A percentile compares a stretch with the other conserved stretches of the same genome.
phyloP scores from a whole-genome alignment of 2,329 filamentous ascomycete species.

The Fusarium xyrophilum region DNA sequence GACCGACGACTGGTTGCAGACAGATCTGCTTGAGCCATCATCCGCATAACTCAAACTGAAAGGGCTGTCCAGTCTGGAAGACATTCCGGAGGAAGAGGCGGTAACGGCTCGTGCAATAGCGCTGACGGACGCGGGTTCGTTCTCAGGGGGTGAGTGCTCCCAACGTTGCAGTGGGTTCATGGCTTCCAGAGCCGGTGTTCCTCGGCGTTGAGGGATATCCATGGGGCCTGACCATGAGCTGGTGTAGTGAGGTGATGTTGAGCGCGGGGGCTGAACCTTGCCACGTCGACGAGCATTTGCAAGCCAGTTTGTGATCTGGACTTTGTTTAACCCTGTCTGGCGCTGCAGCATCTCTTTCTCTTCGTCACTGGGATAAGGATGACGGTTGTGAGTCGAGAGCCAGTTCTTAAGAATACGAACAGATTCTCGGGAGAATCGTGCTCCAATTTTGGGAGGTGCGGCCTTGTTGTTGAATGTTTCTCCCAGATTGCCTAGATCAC shows the following conservation, averaged over 20 bases:
- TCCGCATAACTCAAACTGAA: constrained; percentile 65
- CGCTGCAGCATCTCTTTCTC: constrained; percentile 82
- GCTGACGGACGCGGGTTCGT: constrained; percentile 66
- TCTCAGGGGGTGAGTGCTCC: constrained; percentile 64
- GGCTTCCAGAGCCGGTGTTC: constrained; percentile 60
- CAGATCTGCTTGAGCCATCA: constrained; percentile 64
- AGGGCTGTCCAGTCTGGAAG: constrained; percentile 65
- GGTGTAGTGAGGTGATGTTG: constrained; percentile 72
- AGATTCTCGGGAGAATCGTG: constrained; percentile 80
- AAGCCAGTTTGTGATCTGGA: constrained; percentile 90
- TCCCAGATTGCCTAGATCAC: constrained; percentile 41
- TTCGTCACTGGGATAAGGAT: constrained; percentile 87
- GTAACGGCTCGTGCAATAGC: constrained; percentile 65
- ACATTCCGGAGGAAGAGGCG: constrained; percentile 58
- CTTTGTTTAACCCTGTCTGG: constrained; percentile 80
- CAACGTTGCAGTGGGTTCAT: constrained; percentile 67
- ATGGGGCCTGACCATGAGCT: constrained; percentile 68
- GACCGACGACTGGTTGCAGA: constrained; percentile 65
- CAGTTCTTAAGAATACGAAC: constrained; percentile 84
- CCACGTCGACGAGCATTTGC: constrained; percentile 85
- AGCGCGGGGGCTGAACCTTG: constrained; percentile 74
- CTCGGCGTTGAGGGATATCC: constrained; percentile 71
- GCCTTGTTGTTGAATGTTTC: constrained; percentile 42
- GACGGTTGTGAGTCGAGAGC: constrained; percentile 78
- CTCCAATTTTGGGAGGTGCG: constrained; percentile 67